A percentile compares a stretch with the other conserved stretches of the same genome.
These are phyloP conservation scores for Cryptosporidium felis DNA, from an alignment of 169 alveolate genomes.

Conservation along the genomic window DNA sequence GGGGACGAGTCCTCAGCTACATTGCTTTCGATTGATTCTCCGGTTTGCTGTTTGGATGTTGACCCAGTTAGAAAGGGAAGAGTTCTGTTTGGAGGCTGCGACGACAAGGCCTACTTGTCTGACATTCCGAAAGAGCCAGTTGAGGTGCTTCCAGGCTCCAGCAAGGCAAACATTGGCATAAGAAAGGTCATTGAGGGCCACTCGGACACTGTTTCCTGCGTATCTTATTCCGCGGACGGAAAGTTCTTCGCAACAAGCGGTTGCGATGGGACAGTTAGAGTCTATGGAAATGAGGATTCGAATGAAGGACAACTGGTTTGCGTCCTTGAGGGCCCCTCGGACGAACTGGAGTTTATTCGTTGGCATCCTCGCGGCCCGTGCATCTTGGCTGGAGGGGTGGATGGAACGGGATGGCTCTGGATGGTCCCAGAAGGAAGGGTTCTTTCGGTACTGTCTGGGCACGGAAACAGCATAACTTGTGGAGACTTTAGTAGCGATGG, in stretches of 20 bases:
- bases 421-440: slow-evolving; percentile 72
- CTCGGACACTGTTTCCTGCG: slow-evolving; percentile 69
- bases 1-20: slow-evolving; percentile 55
- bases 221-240: slow-evolving; percentile 71
- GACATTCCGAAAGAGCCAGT: not conserved
- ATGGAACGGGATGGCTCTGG: slow-evolving; percentile 74
- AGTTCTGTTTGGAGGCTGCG: slow-evolving; percentile 61
- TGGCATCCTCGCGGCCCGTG: slow-evolving; percentile 75
- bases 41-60: slow-evolving; percentile 41
- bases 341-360: slow-evolving; percentile 69
- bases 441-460: slow-evolving; percentile 68
- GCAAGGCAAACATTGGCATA: not conserved
- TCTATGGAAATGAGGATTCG: slow-evolving; percentile 36
- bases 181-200: slow-evolving; percentile 38
- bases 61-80: slow-evolving; percentile 26
- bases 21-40: not conserved
- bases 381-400: slow-evolving; percentile 67
- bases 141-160: not conserved
- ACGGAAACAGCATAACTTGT: slow-evolving; percentile 69
- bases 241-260: slow-evolving; percentile 72
- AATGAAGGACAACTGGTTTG: slow-evolving; percentile 14
- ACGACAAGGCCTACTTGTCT: slow-evolving; percentile 61
- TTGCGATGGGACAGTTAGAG: slow-evolving; percentile 69
- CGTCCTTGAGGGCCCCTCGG: slow-evolving; percentile 73
- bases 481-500: slow-evolving; percentile 73